phyloP scores from a whole-genome alignment of 371 early-diverging fungal genomes.

The Ordospora pajunii region DNA sequence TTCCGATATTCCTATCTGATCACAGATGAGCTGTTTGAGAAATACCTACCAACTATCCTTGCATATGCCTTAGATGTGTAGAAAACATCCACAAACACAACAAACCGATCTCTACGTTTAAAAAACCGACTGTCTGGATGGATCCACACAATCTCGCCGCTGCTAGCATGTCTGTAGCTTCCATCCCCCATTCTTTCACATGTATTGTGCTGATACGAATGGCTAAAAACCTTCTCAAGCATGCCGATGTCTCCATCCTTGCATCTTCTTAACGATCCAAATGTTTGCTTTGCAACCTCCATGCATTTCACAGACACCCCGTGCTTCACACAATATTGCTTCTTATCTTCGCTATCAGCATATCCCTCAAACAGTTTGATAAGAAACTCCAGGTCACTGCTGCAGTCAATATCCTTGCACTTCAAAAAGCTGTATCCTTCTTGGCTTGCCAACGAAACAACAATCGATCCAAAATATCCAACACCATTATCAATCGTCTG shows the following conservation, averaged over 20 bases:
- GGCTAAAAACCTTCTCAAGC: conserved; percentile 42
- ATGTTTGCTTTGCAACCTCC: conserved; percentile 26
- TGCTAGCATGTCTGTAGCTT: conserved; percentile 18
- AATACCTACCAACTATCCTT: conserved; percentile 48
- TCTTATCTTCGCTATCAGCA: conserved; percentile 31
- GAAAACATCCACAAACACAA: conserved; percentile 51
- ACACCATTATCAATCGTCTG: neutral
- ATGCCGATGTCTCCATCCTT: conserved; percentile 26
- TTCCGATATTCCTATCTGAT: too few relatives aligned
- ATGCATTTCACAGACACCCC: conserved; percentile 30
- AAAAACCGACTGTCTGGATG: conserved; percentile 53
- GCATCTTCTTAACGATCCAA: conserved; percentile 18
- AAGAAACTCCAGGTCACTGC: conserved; percentile 38
- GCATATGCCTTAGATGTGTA: conserved; percentile 48
- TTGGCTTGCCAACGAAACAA: conserved; percentile 40
- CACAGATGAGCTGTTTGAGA: neutral
- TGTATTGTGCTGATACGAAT: conserved; percentile 49
- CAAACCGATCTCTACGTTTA: conserved; percentile 41
- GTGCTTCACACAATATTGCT: conserved; percentile 31
- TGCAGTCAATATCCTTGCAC: neutral
- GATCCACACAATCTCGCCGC: conserved; percentile 28
- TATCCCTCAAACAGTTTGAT: conserved; percentile 29
- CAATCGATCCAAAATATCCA: conserved; percentile 23
- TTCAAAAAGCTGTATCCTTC: conserved; percentile 54
- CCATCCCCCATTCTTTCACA: conserved; percentile 46